phyloP scores from a whole-genome alignment of 768 basidiomycete genomes.

The Ramaria sp. region DNA sequence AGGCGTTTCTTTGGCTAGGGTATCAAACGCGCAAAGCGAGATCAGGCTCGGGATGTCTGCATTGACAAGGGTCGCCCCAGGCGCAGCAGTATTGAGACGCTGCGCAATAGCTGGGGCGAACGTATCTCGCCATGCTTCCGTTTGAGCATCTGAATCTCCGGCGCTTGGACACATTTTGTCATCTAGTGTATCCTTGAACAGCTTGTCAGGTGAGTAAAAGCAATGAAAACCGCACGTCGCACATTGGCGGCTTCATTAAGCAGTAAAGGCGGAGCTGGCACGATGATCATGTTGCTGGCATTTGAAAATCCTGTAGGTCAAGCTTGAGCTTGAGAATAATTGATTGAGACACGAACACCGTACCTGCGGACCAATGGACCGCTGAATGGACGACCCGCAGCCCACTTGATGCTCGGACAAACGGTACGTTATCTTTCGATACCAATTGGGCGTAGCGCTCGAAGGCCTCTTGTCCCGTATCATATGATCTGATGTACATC shows the following conservation, averaged over 20 bases:
- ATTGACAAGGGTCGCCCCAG: constrained; percentile 47
- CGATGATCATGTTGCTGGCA: constrained; percentile 36
- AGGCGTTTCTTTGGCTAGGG: constrained; percentile 34
- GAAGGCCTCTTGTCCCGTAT: constrained; percentile 42
- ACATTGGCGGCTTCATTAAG: constrained; percentile 42
- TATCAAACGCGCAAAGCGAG: constrained; percentile 74
- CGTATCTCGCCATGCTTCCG: constrained; percentile 40
- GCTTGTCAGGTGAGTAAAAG: not conserved
- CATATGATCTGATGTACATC: constrained; percentile 28
- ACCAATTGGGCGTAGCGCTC: constrained; percentile 44
- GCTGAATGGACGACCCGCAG: constrained; percentile 58
- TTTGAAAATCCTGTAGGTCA: constrained; percentile 42
- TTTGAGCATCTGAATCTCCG: constrained; percentile 33
- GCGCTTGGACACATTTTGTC: constrained; percentile 54
- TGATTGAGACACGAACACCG: not conserved
- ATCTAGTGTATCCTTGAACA: constrained; percentile 55
- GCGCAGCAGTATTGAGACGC: constrained; percentile 50
- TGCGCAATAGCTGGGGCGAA: constrained; percentile 47
- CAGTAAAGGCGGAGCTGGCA: constrained; percentile 44
- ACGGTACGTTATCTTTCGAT: constrained; percentile 34
- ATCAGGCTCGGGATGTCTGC: constrained; percentile 51
- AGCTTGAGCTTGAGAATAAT: not conserved
- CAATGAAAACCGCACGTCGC: not conserved
- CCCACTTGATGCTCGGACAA: constrained; percentile 39
- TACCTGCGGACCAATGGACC: constrained; percentile 59